These are phyloP conservation scores for Coniochaeta sp. DNA, from an alignment of 2,329 filamentous ascomycete species.

Conservation along the genomic window DNA sequence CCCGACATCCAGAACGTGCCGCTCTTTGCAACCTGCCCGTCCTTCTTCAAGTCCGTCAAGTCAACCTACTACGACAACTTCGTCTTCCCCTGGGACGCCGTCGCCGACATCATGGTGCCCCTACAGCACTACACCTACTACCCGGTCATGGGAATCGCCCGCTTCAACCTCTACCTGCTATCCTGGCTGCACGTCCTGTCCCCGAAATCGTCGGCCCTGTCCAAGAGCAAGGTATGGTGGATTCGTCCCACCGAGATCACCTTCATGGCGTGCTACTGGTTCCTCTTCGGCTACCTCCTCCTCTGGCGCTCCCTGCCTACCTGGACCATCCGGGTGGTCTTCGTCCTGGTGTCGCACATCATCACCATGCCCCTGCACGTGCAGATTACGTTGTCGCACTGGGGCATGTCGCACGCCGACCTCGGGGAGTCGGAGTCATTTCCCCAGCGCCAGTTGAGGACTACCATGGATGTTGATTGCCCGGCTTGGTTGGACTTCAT, in stretches of 20 bases:
- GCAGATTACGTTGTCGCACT: slow-evolving; percentile 67
- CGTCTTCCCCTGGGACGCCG: slow-evolving; percentile 54
- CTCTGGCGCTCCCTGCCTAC: slow-evolving; percentile 54
- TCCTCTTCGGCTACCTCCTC: slow-evolving; percentile 59
- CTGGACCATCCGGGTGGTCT: slow-evolving; percentile 49
- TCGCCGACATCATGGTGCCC: slow-evolving; percentile 50
- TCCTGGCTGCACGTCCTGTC: slow-evolving; percentile 60
- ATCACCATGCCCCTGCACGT: slow-evolving; percentile 63
- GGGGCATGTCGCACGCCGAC: slow-evolving; percentile 63
- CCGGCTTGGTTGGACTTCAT: slow-evolving; percentile 66
- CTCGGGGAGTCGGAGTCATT: slow-evolving; percentile 60
- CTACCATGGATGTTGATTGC: slow-evolving; percentile 69
- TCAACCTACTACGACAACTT: slow-evolving; percentile 59
- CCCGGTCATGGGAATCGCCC: slow-evolving; percentile 57
- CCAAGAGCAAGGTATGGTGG: slow-evolving; percentile 54
- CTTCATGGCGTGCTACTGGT: slow-evolving; percentile 60
- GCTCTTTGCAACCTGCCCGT: slow-evolving; percentile 59
- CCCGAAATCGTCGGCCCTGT: slow-evolving; percentile 46
- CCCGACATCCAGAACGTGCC: slow-evolving; percentile 61
- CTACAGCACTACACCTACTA: slow-evolving; percentile 65
- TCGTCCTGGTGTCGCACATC: slow-evolving; percentile 58
- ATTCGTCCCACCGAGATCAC: slow-evolving; percentile 59
- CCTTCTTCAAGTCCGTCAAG: slow-evolving; percentile 56
- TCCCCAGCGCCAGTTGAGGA: slow-evolving; percentile 61
- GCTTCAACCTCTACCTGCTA: slow-evolving; percentile 66